Percentiles rank a stretch among this genome's conserved stretches.
These are phyloP conservation scores for Bryoglossum gracile DNA, from an alignment of 495 filamentous ascomycete genomes.

Conservation along the genomic window DNA sequence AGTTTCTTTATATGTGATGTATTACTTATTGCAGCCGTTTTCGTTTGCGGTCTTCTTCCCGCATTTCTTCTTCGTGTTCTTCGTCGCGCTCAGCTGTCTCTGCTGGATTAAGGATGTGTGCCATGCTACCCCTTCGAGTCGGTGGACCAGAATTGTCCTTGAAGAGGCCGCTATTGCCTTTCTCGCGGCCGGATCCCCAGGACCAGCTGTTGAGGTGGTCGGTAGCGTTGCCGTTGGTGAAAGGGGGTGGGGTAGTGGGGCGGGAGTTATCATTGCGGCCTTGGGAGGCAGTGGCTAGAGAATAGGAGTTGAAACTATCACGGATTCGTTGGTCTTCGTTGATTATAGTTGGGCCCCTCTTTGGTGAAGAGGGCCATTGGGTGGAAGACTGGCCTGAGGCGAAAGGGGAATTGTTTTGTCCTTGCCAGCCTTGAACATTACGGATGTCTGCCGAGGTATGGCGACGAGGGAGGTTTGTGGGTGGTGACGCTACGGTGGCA, in stretches of 20 bases:
- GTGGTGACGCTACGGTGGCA: constrained; percentile 65
- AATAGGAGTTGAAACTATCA: constrained; percentile 76
- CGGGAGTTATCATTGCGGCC: constrained; percentile 51
- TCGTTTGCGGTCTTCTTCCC: constrained; percentile 65
- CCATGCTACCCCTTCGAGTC: constrained; percentile 51
- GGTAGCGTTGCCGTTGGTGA: constrained; percentile 37
- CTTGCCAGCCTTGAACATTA: constrained; percentile 72
- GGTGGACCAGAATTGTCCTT: constrained; percentile 50
- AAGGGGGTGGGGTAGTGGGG: constrained; percentile 63
- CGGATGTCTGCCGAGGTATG: constrained; percentile 97
- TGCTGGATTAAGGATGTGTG: constrained; percentile 73
- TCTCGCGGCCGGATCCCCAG: constrained; percentile 40
- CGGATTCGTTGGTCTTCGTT: constrained; percentile 73
- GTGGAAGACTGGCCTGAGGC: constrained; percentile 61
- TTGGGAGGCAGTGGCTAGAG: constrained; percentile 51
- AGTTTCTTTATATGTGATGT: too few relatives aligned
- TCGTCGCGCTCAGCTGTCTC: constrained; percentile 67
- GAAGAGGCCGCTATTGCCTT: constrained; percentile 23
- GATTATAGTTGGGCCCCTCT: constrained; percentile 44
- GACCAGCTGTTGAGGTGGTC: constrained; percentile 48
- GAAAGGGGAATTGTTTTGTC: constrained; percentile 65
- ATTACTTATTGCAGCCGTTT: constrained; percentile 55
- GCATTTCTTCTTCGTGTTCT: constrained; percentile 50
- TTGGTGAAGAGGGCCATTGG: constrained; percentile 85
- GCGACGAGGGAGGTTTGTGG: constrained; percentile 68